phyloP scores from a whole-genome alignment of 345 rosid species.

The Murraya koenigii region DNA sequence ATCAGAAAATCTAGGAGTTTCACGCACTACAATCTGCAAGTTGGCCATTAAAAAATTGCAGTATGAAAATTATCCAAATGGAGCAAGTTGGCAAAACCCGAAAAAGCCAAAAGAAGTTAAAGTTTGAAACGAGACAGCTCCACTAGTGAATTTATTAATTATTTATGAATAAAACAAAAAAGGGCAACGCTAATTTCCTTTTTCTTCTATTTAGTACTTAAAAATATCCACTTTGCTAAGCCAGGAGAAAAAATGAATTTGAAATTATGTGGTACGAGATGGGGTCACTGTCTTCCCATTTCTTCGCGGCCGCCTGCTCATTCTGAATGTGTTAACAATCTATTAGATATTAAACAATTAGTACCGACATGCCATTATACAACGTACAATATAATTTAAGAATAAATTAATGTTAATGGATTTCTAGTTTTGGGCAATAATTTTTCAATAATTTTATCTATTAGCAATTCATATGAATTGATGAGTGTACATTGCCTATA shows the following conservation, averaged over 20 bases:
- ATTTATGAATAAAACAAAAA: not conserved
- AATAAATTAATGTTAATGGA: not conserved
- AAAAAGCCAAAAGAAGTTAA: not conserved
- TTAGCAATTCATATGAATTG: not conserved
- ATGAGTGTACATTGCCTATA: too few species aligned
- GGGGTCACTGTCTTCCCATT: slow-evolving; percentile 7
- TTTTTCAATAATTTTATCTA: too few species aligned
- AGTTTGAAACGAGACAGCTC: not conserved
- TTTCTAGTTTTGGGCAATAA: not conserved
- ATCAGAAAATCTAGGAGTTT: not conserved
- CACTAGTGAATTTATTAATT: not conserved
- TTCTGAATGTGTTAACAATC: not conserved
- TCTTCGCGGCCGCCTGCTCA: slow-evolving; percentile 5
- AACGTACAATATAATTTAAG: not conserved
- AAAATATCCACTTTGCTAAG: not conserved
- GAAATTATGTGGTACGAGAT: not conserved
- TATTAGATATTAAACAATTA: not conserved
- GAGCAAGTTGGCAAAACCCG: not conserved
- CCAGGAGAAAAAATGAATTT: not conserved
- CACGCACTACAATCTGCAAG: not conserved
- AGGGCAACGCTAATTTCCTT: not conserved
- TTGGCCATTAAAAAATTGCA: not conserved
- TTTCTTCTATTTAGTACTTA: not conserved
- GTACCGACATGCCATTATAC: not conserved
- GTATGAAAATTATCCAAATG: not conserved